These are phyloP conservation scores for Fusarium tuaranense DNA, from an alignment of 2,329 filamentous ascomycete species.

Conservation along the genomic window DNA sequence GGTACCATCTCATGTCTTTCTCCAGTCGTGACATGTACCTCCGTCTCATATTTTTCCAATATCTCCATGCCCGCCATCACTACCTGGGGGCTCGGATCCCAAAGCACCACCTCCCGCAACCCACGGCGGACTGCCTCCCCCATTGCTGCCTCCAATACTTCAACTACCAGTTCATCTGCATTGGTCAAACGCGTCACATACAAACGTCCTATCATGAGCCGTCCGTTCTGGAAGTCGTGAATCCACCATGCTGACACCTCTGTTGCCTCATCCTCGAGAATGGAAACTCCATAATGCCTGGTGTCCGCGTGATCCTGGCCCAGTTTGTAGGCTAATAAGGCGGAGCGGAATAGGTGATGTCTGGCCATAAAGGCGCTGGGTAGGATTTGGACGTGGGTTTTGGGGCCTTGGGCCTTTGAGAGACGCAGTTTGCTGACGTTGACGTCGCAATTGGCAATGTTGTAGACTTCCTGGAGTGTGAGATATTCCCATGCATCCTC, in stretches of 20 bases:
- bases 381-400: constrained; percentile 49
- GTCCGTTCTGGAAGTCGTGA: constrained; percentile 47
- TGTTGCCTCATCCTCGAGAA: constrained; percentile 21
- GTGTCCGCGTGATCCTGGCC: constrained; percentile 2
- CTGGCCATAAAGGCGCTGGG: constrained; percentile 45
- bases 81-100: constrained; percentile 50
- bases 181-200: constrained; percentile 15
- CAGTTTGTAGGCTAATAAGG: constrained; percentile 42
- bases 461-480: constrained; percentile 20
- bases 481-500: neutral
- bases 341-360: constrained; percentile 50
- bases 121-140: constrained; percentile 48
- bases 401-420: constrained; percentile 37
- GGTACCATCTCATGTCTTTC: constrained; percentile 49
- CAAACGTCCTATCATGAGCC: constrained; percentile 34
- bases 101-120: constrained; percentile 50
- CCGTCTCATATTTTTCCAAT: constrained; percentile 20
- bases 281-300: constrained; percentile 14
- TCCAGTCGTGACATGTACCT: constrained; percentile 38
- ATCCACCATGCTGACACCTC: constrained; percentile 51
- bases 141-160: constrained; percentile 48
- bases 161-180: constrained; percentile 11
- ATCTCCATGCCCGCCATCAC: neutral
- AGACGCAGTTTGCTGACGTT: constrained; percentile 44
- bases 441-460: constrained; percentile 34